Conservation (phyloP, 805 yeast genomes). For the Teunomyces pallodes region DNA sequence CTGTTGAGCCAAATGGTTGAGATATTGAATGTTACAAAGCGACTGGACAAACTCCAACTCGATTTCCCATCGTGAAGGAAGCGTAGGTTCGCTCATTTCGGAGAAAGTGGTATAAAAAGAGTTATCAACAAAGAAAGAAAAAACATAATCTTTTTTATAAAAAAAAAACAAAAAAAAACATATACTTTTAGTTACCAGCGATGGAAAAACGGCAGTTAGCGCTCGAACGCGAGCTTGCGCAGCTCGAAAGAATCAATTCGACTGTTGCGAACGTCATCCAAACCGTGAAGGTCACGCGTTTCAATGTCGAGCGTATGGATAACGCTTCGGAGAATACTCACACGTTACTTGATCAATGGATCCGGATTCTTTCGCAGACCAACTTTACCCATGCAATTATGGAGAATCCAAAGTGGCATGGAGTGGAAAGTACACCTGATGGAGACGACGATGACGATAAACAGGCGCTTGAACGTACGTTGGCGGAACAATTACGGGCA, state of each 20-base stretch:
- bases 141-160: not conserved
- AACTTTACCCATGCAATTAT: conserved; percentile 50
- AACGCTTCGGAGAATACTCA: conserved; percentile 48
- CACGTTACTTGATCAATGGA: conserved; percentile 56
- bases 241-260: conserved; percentile 29
- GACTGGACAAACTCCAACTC: conserved; percentile 95
- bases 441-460: conserved; percentile 20
- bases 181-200: not conserved
- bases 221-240: conserved; percentile 29
- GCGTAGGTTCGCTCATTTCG: conserved; percentile 5
- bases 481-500: conserved; percentile 22
- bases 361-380: conserved; percentile 59
- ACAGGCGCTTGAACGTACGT: conserved; percentile 18
- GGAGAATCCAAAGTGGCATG: conserved; percentile 42
- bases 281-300: conserved; percentile 25
- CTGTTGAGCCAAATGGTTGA: conserved; percentile 83
- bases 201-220: conserved; percentile 8
- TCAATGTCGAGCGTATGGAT: conserved; percentile 30
- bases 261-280: conserved; percentile 28
- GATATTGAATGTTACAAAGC: conserved; percentile 82
- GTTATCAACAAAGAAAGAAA: not conserved
- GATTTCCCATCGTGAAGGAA: conserved; percentile 85
- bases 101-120: not conserved
- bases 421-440: conserved; percentile 15
- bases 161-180: not conserved